phyloP scores from a whole-genome alignment of 2,329 filamentous ascomycete species.

The Aspergillus oerlinghausenensis region DNA sequence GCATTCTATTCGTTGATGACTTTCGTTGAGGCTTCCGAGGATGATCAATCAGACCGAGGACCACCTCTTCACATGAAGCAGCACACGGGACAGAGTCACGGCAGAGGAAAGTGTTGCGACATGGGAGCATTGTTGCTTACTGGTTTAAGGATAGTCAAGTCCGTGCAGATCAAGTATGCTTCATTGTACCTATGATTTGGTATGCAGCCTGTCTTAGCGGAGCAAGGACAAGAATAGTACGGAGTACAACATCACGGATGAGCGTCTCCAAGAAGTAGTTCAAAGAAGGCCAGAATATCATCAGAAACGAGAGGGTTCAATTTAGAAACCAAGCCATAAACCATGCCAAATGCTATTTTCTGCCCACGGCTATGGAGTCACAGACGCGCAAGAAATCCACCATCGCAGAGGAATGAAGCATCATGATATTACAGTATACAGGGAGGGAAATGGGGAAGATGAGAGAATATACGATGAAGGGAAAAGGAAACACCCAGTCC shows the following conservation, averaged over 20 bases:
- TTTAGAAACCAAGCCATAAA: conserved; percentile 12
- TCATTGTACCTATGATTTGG: neutral
- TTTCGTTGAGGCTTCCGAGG: neutral
- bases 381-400: neutral
- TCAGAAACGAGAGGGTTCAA: conserved; percentile 11
- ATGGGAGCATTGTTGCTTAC: neutral
- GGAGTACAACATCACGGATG: neutral
- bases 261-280: neutral
- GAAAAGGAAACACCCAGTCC: conserved; percentile 1
- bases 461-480: conserved; percentile 4
- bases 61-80: neutral
- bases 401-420: neutral
- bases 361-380: neutral
- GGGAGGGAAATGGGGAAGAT: conserved; percentile 4
- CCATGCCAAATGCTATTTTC: conserved; percentile 13
- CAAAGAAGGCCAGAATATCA: neutral
- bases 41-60: neutral
- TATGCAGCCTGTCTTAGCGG: neutral
- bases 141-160: neutral
- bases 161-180: neutral
- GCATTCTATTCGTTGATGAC: neutral
- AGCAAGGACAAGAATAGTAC: neutral
- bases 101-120: neutral
- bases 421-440: neutral
- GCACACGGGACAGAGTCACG: neutral